Conservation (phyloP, 768 basidiomycete genomes). For the Rhizopogon vesiculosus region DNA sequence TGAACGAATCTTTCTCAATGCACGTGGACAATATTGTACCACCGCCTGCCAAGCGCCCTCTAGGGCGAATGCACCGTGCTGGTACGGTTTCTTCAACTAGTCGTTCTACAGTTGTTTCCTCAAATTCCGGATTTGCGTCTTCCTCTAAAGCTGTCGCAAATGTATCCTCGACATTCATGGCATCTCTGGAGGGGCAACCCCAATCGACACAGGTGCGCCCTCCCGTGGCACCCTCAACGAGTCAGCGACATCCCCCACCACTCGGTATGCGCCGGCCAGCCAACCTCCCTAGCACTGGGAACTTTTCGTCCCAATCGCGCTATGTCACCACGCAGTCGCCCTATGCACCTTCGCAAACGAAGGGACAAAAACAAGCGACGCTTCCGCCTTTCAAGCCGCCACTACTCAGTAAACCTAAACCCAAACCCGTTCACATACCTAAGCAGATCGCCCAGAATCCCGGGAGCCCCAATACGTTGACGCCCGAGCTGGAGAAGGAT, state of each 20-base stretch:
- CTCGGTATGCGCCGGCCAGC: slow-evolving; percentile 23
- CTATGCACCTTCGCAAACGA: slow-evolving; percentile 9
- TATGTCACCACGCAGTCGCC: slow-evolving; percentile 1
- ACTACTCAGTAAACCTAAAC: slow-evolving; percentile 3
- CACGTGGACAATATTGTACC: neutral
- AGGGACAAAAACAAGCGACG: slow-evolving; percentile 6
- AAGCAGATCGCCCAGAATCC: neutral
- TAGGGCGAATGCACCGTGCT: neutral
- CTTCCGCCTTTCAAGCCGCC: slow-evolving; percentile 26
- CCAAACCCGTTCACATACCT: neutral
- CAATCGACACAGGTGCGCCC: neutral
- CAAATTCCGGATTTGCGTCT: neutral
- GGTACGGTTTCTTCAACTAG: neutral
- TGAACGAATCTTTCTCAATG: neutral
- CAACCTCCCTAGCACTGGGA: neutral
- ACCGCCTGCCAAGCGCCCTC: neutral
- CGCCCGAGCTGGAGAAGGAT: neutral
- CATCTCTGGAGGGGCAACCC: neutral
- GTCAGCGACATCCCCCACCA: slow-evolving; percentile 14
- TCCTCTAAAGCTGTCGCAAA: neutral
- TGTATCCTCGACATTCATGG: neutral
- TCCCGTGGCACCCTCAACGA: neutral
- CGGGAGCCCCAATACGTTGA: neutral
- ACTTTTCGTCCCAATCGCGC: slow-evolving; percentile 13
- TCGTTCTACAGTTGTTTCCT: neutral